phyloP scores from a whole-genome alignment of 257 asterid genomes.

The Petunia axillaris region DNA sequence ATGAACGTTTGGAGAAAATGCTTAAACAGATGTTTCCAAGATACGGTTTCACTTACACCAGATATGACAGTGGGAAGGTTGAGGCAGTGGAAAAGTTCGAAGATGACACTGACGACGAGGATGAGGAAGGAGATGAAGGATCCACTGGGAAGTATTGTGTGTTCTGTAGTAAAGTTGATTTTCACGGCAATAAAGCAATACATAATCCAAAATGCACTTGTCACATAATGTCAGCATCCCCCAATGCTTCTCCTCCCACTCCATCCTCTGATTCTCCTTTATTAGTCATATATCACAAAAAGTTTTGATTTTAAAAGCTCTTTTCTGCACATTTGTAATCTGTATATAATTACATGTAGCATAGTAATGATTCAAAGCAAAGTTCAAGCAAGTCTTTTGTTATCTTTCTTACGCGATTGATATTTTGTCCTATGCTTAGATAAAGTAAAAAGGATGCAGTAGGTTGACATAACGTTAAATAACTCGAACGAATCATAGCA shows the following conservation, averaged over 20 bases:
- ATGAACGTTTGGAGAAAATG: constrained; percentile 34
- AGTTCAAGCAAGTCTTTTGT: neutral
- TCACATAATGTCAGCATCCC: constrained; percentile 50
- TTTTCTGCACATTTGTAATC: constrained; percentile 31
- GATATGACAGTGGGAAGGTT: constrained; percentile 53
- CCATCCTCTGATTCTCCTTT: constrained; percentile 59
- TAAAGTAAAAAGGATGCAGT: neutral
- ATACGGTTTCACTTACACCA: constrained; percentile 51
- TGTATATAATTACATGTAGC: constrained; percentile 41
- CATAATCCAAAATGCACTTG: constrained; percentile 73
- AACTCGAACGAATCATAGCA: neutral
- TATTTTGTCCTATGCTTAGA: neutral
- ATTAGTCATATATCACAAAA: constrained; percentile 41
- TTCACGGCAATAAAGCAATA: constrained; percentile 45
- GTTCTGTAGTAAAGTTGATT: constrained; percentile 78
- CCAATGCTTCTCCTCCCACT: constrained; percentile 45
- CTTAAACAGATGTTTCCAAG: constrained; percentile 51
- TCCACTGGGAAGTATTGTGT: constrained; percentile 62
- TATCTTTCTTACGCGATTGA: neutral
- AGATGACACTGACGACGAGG: constrained; percentile 46
- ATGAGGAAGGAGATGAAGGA: constrained; percentile 32
- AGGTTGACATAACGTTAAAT: neutral
- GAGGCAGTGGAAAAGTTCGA: constrained; percentile 40
- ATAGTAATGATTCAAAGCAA: constrained; percentile 9
- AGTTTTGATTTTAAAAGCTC: constrained; percentile 40